A percentile compares a stretch with the other conserved stretches of the same genome.
Evolutionary conservation across 2,329 filamentous ascomycete species (phyloP).

Genomic region (Cladosporium sp.): DNA sequence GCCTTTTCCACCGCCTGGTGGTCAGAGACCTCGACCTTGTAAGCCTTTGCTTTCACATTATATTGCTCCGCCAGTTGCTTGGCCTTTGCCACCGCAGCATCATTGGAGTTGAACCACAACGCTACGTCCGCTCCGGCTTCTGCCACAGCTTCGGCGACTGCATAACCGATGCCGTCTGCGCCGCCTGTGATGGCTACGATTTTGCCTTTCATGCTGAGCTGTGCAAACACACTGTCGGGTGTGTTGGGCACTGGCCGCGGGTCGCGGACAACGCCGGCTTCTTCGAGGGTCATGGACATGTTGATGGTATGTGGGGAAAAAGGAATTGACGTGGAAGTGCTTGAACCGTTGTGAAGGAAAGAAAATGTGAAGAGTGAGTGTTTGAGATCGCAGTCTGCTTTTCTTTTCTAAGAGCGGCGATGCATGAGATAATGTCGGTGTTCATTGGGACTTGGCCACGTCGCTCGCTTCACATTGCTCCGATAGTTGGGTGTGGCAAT

Average conservation of each 20-base stretch:
- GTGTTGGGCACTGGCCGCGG: constrained; percentile 26
- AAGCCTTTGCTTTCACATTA: constrained; percentile 26
- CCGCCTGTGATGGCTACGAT: constrained; percentile 83
- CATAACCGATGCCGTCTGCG: constrained; percentile 77
- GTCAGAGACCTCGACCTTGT: constrained; percentile 73
- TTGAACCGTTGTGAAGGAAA: too few species aligned
- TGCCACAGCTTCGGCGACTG: constrained; percentile 85
- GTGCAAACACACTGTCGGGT: constrained; percentile 26
- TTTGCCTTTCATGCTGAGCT: constrained; percentile 75
- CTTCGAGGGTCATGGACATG: constrained; percentile 32
- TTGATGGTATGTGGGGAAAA: constrained; percentile 13
- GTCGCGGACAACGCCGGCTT: constrained; percentile 19
- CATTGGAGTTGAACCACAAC: constrained; percentile 85
- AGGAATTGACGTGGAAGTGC: too few species aligned
- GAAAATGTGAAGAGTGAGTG: too few species aligned
- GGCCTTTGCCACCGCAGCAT: constrained; percentile 31
- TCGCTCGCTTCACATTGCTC: too few species aligned
- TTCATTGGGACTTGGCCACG: too few species aligned
- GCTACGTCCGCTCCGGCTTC: constrained; percentile 82
- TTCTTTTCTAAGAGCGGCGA: too few species aligned
- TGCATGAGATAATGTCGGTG: too few species aligned
- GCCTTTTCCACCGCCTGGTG: constrained; percentile 61
- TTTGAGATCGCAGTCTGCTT: too few species aligned
- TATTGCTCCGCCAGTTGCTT: constrained; percentile 19
- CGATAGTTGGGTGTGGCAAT: too few species aligned